Percentiles rank a stretch among this genome's conserved stretches.
These are phyloP conservation scores for Tolypocladium ovalisporum DNA, from an alignment of 2,329 filamentous ascomycete species.

Conservation along the genomic window DNA sequence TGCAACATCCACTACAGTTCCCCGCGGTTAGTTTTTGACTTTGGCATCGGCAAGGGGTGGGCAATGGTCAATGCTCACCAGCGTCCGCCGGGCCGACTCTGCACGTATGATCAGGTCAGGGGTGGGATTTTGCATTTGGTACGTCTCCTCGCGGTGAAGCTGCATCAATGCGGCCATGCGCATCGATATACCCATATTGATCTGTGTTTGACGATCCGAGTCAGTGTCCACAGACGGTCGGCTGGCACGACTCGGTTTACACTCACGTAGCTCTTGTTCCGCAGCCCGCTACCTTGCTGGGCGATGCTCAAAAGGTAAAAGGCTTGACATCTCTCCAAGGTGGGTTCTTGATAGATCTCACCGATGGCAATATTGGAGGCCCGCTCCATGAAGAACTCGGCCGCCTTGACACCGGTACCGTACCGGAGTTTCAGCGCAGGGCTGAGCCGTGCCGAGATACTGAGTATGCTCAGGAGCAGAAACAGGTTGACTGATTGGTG, in stretches of 20 bases:
- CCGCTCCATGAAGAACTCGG: slow-evolving; percentile 41
- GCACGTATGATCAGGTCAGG: slow-evolving; percentile 34
- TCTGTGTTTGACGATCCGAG: slow-evolving; percentile 18
- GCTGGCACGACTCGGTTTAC: too few species aligned
- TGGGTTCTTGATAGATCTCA: slow-evolving; percentile 42
- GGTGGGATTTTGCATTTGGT: slow-evolving; percentile 29
- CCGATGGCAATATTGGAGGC: slow-evolving; percentile 34
- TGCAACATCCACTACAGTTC: slow-evolving; percentile 43
- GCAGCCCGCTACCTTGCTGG: slow-evolving; percentile 44
- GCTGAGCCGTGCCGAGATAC: slow-evolving; percentile 45
- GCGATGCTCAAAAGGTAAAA: slow-evolving; percentile 49
- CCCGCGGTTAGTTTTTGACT: too few species aligned
- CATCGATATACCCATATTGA: slow-evolving; percentile 45
- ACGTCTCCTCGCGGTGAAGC: slow-evolving; percentile 45
- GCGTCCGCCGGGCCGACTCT: slow-evolving; percentile 45
- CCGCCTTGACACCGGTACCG: slow-evolving; percentile 38
- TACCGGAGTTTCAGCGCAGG: slow-evolving; percentile 35
- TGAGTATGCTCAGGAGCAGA: slow-evolving; percentile 42
- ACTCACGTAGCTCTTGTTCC: slow-evolving; percentile 42
- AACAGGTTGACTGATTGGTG: slow-evolving; percentile 40
- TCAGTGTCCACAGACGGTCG: not conserved
- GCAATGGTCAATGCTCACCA: slow-evolving; percentile 23
- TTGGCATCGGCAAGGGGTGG: not conserved
- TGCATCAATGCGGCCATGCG: slow-evolving; percentile 45
- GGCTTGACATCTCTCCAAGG: slow-evolving; percentile 43